Evolutionary conservation across 2,329 filamentous ascomycete genomes (phyloP), one percentile per base, ranked within the genome.

Genomic region (Huntiella omanensis): DNA sequence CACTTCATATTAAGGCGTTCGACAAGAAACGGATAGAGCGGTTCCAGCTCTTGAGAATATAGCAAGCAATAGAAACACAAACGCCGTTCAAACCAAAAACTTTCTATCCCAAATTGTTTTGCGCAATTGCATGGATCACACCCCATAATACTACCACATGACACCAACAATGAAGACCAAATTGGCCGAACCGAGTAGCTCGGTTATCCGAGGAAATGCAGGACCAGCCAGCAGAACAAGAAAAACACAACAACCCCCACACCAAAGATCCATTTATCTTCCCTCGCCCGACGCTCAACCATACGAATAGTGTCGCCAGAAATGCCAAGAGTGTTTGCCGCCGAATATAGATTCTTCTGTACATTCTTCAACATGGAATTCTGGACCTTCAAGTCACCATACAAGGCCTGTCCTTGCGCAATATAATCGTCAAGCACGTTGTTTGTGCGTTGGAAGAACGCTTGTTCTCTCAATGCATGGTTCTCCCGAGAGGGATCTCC

Each of bases 241-340:
- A 96, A 83, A 61, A 98, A 98, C 33, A 91, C 62, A 4, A 92
- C 62, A 2, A 88, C 85, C 0, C 91, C 86, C 0, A 68, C 81
- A 71, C 82, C 83, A 60, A 98, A 98, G 33, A 98, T 93, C 86
- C 87, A 96, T 64, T 95, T 96, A 60, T 98, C 91, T 66, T 96
- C 83, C 60, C 77, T 82, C 43, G 91, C 86, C 52, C 91, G 71
- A 54, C 91, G 67, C 64, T 96, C 88, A 37, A 98, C 81, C 85
- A 91, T 96, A 40, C 91, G 77, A 53, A 98, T 98, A 2, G 91
- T 98, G 59, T 96, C 88, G 15, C 88, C 87, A 57, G 83, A 92
- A 50, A 98, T 74, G 0, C 91, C 91, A 41, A 98, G 64, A 16
- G 91, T 96, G 58, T 93, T 96, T 5, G 84, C 91, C 15, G 95